These are phyloP conservation scores for Arabis alpina DNA, from an alignment of 345 rosid species.

Conservation along the genomic window DNA sequence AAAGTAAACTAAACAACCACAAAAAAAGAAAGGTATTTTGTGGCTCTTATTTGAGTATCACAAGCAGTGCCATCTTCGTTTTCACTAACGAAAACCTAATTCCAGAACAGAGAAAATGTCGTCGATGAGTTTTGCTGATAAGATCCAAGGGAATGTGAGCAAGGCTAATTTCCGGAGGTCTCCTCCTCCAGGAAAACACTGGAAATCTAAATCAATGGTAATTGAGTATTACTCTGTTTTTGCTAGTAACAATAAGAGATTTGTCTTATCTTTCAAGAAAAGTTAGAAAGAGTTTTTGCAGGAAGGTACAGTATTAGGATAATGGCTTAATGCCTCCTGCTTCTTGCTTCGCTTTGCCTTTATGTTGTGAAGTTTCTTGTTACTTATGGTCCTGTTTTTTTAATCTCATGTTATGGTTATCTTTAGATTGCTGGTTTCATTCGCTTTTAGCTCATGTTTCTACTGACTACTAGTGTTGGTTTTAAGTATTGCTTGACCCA, in stretches of 20 bases:
- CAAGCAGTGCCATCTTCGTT: conserved; percentile 14
- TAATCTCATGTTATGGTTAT: too few species aligned
- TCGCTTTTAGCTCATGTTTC: too few species aligned
- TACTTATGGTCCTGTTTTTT: too few species aligned
- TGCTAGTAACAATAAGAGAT: too few species aligned
- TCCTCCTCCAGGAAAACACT: conserved; percentile 12
- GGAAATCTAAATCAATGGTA: conserved; percentile 41
- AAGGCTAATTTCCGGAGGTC: conserved; percentile 35
- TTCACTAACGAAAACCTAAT: neutral
- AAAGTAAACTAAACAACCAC: neutral
- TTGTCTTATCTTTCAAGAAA: neutral
- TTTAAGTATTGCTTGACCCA: too few species aligned
- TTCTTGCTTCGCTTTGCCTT: too few species aligned
- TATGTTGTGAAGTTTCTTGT: too few species aligned
- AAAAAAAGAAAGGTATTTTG: neutral
- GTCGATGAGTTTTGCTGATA: neutral
- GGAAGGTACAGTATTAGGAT: too few species aligned
- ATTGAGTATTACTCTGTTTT: too few species aligned
- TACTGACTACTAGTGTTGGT: too few species aligned
- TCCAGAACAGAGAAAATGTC: conserved; percentile 3
- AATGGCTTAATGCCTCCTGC: too few species aligned
- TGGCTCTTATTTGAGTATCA: neutral
- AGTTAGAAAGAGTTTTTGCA: neutral
- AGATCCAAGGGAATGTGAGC: neutral
- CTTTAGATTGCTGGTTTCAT: too few species aligned